Percentiles rank a stretch among this genome's conserved stretches.
These are phyloP conservation scores for Malus sylvestris DNA, from an alignment of 306 rosid species.

Conservation along the genomic window DNA sequence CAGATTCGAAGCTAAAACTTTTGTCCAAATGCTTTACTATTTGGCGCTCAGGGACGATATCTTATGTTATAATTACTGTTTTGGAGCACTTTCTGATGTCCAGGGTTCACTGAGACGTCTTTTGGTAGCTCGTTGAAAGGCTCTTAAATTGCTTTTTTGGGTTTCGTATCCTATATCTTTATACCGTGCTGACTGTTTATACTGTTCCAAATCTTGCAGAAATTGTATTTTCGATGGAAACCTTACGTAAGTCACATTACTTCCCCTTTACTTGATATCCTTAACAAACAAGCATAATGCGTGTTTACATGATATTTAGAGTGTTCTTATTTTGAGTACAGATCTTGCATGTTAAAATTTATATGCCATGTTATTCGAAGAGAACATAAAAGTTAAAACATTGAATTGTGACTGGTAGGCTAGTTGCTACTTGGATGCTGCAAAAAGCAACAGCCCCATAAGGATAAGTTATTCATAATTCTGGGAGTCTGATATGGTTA, in stretches of 20 bases:
- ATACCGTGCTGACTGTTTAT: constrained; percentile 22
- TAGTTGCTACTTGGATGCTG: background rate
- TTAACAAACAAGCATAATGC: background rate
- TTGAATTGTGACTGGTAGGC: background rate
- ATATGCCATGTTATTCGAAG: background rate
- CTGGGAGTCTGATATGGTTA: background rate
- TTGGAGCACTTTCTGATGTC: background rate
- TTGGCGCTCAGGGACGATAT: background rate
- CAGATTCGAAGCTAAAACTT: background rate
- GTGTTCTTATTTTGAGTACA: background rate
- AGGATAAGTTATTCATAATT: background rate
- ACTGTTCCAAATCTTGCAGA: constrained; percentile 46
- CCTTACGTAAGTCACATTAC: constrained; percentile 62
- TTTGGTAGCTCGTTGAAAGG: background rate
- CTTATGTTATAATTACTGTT: background rate
- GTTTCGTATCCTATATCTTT: background rate
- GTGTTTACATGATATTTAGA: background rate
- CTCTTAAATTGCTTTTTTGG: background rate
- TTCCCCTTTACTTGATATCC: background rate
- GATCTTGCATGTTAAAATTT: background rate
- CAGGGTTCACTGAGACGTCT: background rate
- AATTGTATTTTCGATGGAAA: constrained; percentile 81
- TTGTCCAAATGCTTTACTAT: background rate
- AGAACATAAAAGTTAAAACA: background rate
- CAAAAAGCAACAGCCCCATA: background rate